Evolutionary conservation across 257 asterid genomes (phyloP), one percentile per base, ranked within the genome.

Genomic region (Primulina eburnea): DNA sequence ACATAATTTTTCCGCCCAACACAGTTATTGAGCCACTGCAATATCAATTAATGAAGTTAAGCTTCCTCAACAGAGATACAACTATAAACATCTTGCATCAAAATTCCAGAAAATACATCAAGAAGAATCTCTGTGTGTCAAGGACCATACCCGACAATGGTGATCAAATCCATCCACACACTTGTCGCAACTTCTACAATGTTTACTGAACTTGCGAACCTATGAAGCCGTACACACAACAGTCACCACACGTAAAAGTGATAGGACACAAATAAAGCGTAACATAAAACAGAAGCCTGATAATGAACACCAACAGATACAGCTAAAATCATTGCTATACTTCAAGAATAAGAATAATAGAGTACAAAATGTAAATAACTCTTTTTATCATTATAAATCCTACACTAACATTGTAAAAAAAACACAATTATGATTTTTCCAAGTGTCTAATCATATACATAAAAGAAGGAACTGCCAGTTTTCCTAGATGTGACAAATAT

Each of bases 81-180:
- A 43, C 64, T 62, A 68, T 55, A 68, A 37, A 12, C 21, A 29
- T 2, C 18, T 62, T 29, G 30, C 21, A 53, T 68, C 65, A 35
- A 53, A 64, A 65, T 76, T 21, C 67, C 43, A 61, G 63, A 61
- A 67, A 29, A 70, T 58, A 71, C 68, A 40, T 59, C 60, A 70
- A 7, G 30, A 58, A 64, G 40, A 71, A 16, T 60, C 18, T n/a
- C 17, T n/a, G 18, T 55, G 52, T 59, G 59, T 69, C 69, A 75
- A 64, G 68, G 71, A 59, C 43, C 71, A 58, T 89, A 94, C 99
- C 90, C 97, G 96, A 63, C 99, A 94, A 75, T 94, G 99, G 82
- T 94, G 99, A 84, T 94, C 99, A 73, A 94, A 94, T 82, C 95
- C 99, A 78, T 94, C 99, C 55, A 94, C 97, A 70, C 99, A 94